Conservation (phyloP, 257 asterid genomes). For the Cruciata laevipes region DNA sequence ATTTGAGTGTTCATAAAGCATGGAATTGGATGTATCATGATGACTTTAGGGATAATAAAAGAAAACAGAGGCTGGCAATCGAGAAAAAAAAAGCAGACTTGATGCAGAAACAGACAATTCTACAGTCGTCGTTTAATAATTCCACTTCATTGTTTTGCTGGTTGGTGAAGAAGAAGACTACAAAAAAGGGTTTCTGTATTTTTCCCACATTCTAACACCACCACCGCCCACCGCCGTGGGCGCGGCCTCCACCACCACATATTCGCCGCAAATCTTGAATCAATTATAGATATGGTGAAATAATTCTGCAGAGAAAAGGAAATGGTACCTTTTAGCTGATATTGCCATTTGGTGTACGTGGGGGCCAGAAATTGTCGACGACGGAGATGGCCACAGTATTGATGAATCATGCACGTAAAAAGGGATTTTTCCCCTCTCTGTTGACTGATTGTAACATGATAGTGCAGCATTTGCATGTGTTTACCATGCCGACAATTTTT, state of each 20-base stretch:
- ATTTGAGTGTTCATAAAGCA: not conserved
- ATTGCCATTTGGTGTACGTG: not conserved
- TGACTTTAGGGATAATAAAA: not conserved
- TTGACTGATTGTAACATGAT: conserved; percentile 1
- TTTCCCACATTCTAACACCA: not conserved
- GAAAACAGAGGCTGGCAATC: not conserved
- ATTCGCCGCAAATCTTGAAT: conserved; percentile 28
- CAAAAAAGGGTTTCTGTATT: not conserved
- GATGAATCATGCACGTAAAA: not conserved
- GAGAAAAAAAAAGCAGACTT: not conserved
- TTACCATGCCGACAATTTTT: conserved; percentile 18
- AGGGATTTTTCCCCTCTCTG: not conserved
- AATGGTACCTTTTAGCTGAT: not conserved
- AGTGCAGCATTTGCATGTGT: conserved; percentile 12
- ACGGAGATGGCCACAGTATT: not conserved
- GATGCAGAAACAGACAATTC: conserved; percentile 8
- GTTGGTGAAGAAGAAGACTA: conserved; percentile 1
- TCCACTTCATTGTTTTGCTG: not conserved
- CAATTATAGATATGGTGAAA: not conserved
- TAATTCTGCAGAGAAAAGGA: not conserved
- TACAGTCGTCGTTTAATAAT: not conserved
- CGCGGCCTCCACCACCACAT: not conserved
- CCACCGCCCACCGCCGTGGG: not conserved
- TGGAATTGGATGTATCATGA: not conserved
- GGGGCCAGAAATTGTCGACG: conserved; percentile 6